Evolutionary conservation across 441 rosid species (phyloP).

Genomic region (Geranium incanum): DNA sequence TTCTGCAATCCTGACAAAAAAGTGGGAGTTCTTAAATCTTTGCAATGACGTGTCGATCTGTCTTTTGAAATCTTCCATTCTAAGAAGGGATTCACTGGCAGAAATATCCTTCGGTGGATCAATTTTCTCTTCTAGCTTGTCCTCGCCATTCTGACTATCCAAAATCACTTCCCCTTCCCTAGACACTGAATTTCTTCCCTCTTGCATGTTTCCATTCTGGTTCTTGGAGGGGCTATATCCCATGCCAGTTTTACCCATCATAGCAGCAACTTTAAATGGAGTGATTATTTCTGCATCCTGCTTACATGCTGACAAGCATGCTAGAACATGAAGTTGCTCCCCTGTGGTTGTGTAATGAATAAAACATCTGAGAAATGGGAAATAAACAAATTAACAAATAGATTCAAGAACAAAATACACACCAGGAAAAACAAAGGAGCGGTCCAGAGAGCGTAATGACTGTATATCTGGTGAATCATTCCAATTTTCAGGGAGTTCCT

Average conservation of each 20-base stretch:
- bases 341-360: constrained; percentile 41
- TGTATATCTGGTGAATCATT: constrained; percentile 45
- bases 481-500: constrained; percentile 69
- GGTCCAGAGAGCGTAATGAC: constrained; percentile 58
- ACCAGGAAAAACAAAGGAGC: constrained; percentile 91
- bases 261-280: constrained; percentile 96
- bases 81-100: constrained; percentile 73
- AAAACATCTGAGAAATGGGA: background rate
- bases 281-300: constrained; percentile 79
- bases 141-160: constrained; percentile 43
- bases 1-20: constrained; percentile 87
- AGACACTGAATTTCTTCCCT: constrained; percentile 28
- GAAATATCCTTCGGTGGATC: constrained; percentile 48
- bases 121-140: constrained; percentile 37
- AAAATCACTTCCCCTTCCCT: constrained; percentile 42
- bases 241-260: constrained; percentile 68
- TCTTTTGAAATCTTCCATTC: constrained; percentile 81
- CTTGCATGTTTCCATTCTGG: constrained; percentile 42
- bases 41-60: constrained; percentile 63
- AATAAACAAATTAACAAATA: constrained; percentile 13
- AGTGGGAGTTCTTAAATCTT: constrained; percentile 81
- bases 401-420: constrained; percentile 22
- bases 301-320: constrained; percentile 74
- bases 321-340: constrained; percentile 78
- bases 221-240: constrained; percentile 38